A percentile compares a stretch with the other conserved stretches of the same genome.
These are phyloP conservation scores for Corchorus capsularis DNA, from an alignment of 345 rosid genomes.

Conservation along the genomic window DNA sequence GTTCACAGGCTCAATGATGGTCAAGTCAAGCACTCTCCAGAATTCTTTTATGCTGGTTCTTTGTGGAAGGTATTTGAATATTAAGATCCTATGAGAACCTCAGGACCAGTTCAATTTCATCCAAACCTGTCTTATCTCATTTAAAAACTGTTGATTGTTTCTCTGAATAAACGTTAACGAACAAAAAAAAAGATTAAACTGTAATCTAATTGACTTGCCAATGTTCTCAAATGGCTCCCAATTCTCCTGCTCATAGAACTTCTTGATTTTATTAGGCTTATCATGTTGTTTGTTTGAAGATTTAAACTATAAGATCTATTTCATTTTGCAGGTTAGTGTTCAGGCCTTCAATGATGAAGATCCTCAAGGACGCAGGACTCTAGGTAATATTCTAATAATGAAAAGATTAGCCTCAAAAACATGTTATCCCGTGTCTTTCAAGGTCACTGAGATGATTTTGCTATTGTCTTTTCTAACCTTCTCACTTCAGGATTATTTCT, in stretches of 20 bases:
- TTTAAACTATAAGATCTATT: constrained; percentile 25
- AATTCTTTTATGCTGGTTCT: constrained; percentile 93
- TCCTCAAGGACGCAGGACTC: constrained; percentile 95
- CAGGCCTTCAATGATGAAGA: constrained; percentile 96
- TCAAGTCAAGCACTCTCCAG: constrained; percentile 95
- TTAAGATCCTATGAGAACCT: not conserved
- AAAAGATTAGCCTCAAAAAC: constrained; percentile 4
- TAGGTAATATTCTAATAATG: constrained; percentile 50
- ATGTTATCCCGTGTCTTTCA: not conserved
- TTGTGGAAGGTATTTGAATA: constrained; percentile 84
- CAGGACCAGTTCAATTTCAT: not conserved
- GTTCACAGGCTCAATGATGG: constrained; percentile 90
- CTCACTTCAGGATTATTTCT: constrained; percentile 79
- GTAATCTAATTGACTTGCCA: not conserved
- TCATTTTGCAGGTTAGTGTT: constrained; percentile 70
- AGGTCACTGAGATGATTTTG: constrained; percentile 18
- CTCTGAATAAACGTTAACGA: not conserved
- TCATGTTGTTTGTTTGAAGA: constrained; percentile 2
- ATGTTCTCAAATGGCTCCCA: not conserved
- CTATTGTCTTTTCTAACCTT: not conserved
- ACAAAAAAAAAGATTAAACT: not conserved
- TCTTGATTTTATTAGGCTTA: constrained; percentile 8
- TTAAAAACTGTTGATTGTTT: not conserved
- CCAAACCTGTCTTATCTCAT: not conserved
- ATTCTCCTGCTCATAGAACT: constrained; percentile 2